A percentile compares a stretch with the other conserved stretches of the same genome.
These are phyloP conservation scores for Agaricus subrufescens DNA, from an alignment of 768 basidiomycete species.

Conservation along the genomic window DNA sequence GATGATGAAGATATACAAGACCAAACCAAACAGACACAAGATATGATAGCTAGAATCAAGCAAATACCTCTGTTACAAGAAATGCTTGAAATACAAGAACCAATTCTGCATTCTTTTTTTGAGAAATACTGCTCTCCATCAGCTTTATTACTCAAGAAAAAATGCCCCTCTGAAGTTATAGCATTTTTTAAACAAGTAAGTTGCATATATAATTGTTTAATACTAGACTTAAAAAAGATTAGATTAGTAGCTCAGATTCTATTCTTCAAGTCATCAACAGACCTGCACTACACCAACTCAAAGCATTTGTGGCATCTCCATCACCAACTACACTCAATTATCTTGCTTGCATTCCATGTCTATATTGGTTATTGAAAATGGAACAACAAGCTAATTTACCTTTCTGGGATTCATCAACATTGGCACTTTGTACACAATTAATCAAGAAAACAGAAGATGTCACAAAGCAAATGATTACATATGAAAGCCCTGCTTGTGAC, in stretches of 20 bases:
- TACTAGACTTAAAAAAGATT: background rate
- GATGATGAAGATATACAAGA: no score
- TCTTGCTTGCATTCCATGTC: background rate
- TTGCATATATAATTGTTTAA: background rate
- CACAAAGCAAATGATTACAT: no score
- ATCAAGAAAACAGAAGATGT: no score
- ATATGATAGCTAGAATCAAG: no score
- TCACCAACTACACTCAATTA: background rate
- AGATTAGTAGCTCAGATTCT: background rate
- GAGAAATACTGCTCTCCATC: background rate
- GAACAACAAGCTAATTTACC: no score
- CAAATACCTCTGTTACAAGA: no score
- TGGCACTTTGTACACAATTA: no score
- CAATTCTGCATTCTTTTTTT: background rate
- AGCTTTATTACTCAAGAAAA: background rate
- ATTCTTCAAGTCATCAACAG: background rate
- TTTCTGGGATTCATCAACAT: no score
- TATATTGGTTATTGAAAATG: no score
- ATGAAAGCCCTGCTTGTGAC: no score
- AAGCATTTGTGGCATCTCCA: constrained; percentile 25
- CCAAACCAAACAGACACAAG: no score
- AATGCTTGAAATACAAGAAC: no score
- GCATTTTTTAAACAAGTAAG: background rate
- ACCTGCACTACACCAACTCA: constrained; percentile 23
- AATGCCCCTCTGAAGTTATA: background rate